Conservation (phyloP, 345 rosid species). For the Theobroma cacao region DNA sequence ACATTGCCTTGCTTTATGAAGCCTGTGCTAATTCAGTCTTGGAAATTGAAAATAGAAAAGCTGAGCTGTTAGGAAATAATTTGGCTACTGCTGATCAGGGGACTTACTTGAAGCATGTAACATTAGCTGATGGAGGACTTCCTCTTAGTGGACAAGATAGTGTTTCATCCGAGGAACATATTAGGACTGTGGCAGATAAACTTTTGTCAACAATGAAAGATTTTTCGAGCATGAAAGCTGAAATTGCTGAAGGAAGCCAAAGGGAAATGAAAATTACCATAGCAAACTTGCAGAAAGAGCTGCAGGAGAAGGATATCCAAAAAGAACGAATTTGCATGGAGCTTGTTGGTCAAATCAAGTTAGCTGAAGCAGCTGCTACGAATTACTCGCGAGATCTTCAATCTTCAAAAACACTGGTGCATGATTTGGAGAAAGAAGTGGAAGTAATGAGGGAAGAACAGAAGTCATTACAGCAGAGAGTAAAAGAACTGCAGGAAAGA, state of each 20-base stretch:
- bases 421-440: constrained; percentile 59
- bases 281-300: constrained; percentile 75
- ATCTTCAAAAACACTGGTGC: constrained; percentile 45
- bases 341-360: constrained; percentile 83
- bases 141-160: constrained; percentile 21
- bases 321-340: constrained; percentile 79
- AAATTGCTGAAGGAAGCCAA: constrained; percentile 42
- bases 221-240: constrained; percentile 45
- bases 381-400: constrained; percentile 62
- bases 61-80: constrained; percentile 39
- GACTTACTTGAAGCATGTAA: constrained; percentile 31
- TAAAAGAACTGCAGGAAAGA: constrained; percentile 56
- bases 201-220: constrained; percentile 49
- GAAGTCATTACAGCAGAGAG: constrained; percentile 47
- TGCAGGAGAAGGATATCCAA: constrained; percentile 89
- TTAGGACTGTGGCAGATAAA: constrained; percentile 51
- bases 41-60: constrained; percentile 66
- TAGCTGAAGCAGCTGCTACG: constrained; percentile 75
- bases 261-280: constrained; percentile 69
- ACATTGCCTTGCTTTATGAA: constrained; percentile 58
- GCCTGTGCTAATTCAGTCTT: constrained; percentile 52
- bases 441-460: constrained; percentile 45
- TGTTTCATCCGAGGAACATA: constrained; percentile 51
- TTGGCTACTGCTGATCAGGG: constrained; percentile 20
- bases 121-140: constrained; percentile 19